Conservation (phyloP, 164 flowering plant species). For the Amborella trichopoda region DNA sequence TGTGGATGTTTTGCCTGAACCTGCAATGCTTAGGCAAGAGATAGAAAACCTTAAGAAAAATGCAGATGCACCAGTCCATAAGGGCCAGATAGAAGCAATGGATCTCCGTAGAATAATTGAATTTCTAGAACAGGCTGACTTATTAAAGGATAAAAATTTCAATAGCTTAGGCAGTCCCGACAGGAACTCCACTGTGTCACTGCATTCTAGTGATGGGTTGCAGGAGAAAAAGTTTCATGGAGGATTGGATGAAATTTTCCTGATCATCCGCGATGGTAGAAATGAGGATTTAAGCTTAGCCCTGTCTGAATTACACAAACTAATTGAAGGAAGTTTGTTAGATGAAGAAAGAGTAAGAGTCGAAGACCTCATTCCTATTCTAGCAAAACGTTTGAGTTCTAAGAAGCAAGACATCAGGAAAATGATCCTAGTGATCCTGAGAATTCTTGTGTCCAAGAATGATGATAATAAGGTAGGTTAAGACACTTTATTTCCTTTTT, state of each 20-base stretch:
- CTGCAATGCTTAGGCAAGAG: not conserved
- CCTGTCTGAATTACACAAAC: conserved; percentile 19
- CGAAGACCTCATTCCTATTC: conserved; percentile 36
- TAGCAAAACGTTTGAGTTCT: conserved; percentile 42
- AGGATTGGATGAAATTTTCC: conserved; percentile 27
- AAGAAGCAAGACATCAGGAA: conserved; percentile 26
- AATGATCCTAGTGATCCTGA: conserved; percentile 28
- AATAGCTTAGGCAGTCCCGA: too few relatives aligned
- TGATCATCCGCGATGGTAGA: conserved; percentile 42
- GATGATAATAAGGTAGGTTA: conserved; percentile 33
- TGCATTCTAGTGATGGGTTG: too few relatives aligned
- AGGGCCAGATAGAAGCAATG: conserved; percentile 5
- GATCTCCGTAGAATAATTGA: too few relatives aligned
- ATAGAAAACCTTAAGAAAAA: conserved; percentile 7
- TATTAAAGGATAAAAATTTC: too few relatives aligned
- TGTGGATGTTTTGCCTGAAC: too few relatives aligned
- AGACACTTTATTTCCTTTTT: not conserved
- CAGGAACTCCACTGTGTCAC: too few relatives aligned
- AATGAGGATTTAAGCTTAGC: conserved; percentile 35
- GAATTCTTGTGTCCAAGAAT: conserved; percentile 24
- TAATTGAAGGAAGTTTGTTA: conserved; percentile 18
- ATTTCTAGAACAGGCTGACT: too few relatives aligned
- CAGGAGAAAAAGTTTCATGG: conserved; percentile 12
- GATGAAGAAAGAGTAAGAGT: conserved; percentile 28
- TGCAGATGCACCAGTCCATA: conserved; percentile 5